phyloP scores from a whole-genome alignment of 768 basidiomycete genomes.

The Boletellus ananiceps region DNA sequence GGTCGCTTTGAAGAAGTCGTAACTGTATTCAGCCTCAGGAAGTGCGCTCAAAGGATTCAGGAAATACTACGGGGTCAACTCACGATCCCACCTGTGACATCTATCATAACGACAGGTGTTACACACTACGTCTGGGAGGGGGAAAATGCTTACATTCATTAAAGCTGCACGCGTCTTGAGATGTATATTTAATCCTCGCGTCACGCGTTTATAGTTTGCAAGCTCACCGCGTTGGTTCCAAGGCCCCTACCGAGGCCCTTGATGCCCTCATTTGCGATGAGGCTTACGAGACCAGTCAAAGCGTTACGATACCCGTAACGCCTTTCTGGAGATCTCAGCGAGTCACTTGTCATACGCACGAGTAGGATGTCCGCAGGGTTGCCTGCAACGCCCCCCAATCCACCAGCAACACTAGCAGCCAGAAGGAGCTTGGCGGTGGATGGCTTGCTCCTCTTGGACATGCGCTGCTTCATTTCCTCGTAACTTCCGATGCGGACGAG shows the following conservation, averaged over 20 bases:
- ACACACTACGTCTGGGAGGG: neutral
- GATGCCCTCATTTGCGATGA: slow-evolving; percentile 67
- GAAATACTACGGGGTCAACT: slow-evolving; percentile 28
- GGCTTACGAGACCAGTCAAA: slow-evolving; percentile 60
- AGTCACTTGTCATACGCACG: slow-evolving; percentile 87
- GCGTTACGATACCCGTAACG: slow-evolving; percentile 78
- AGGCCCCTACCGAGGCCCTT: slow-evolving; percentile 69
- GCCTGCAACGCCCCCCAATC: slow-evolving; percentile 76
- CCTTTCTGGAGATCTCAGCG: slow-evolving; percentile 65
- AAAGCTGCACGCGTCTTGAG: slow-evolving; percentile 55
- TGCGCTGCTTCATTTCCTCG: slow-evolving; percentile 63
- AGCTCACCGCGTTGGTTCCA: slow-evolving; percentile 68
- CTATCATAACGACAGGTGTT: slow-evolving; percentile 32
- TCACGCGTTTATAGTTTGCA: neutral
- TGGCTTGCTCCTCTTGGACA: slow-evolving; percentile 49
- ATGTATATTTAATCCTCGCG: slow-evolving; percentile 6
- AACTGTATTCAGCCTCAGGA: slow-evolving; percentile 39
- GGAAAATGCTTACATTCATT: slow-evolving; percentile 58
- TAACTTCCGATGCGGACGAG: slow-evolving; percentile 81
- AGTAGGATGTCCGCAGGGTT: slow-evolving; percentile 77
- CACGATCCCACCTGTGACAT: slow-evolving; percentile 82
- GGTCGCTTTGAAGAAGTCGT: slow-evolving; percentile 68
- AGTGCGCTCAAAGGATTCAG: neutral
- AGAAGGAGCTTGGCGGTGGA: slow-evolving; percentile 52
- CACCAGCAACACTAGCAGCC: slow-evolving; percentile 71